A percentile compares a stretch with the other conserved stretches of the same genome.
Evolutionary conservation across 805 yeast species (phyloP).

Genomic region (Scheffersomyces coipomensis): DNA sequence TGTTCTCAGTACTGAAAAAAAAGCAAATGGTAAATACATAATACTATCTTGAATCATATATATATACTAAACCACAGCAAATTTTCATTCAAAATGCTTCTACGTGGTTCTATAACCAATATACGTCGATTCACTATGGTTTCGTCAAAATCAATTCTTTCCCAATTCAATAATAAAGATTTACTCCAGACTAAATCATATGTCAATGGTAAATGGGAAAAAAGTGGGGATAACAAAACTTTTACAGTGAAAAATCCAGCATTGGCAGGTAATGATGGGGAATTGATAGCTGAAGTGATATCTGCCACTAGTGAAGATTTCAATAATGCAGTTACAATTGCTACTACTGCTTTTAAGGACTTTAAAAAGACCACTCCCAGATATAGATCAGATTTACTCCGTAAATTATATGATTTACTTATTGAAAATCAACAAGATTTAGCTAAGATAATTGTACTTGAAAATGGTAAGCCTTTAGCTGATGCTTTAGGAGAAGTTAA

Average conservation of each 20-base stretch:
- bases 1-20: too few relatives aligned
- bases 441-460: slow-evolving; percentile 61
- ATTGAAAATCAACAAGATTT: slow-evolving; percentile 61
- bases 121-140: slow-evolving; percentile 8
- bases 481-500: slow-evolving; percentile 73
- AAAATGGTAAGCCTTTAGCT: slow-evolving; percentile 71
- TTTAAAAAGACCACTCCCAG: slow-evolving; percentile 58
- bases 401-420: slow-evolving; percentile 52
- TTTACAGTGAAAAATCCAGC: slow-evolving; percentile 83
- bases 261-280: slow-evolving; percentile 35
- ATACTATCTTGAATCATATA: too few relatives aligned
- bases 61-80: too few relatives aligned
- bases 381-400: slow-evolving; percentile 52
- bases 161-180: slow-evolving; percentile 41
- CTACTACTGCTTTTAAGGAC: slow-evolving; percentile 49
- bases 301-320: slow-evolving; percentile 50
- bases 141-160: slow-evolving; percentile 1
- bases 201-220: slow-evolving; percentile 75
- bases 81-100: too few relatives aligned
- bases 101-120: too few relatives aligned
- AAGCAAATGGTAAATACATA: too few relatives aligned
- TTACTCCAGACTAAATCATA: slow-evolving; percentile 59
- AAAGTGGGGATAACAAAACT: slow-evolving; percentile 36
- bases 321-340: slow-evolving; percentile 53
- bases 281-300: slow-evolving; percentile 51